phyloP scores from a whole-genome alignment of 2,329 filamentous ascomycete species.

The Metarhizium brunneum region DNA sequence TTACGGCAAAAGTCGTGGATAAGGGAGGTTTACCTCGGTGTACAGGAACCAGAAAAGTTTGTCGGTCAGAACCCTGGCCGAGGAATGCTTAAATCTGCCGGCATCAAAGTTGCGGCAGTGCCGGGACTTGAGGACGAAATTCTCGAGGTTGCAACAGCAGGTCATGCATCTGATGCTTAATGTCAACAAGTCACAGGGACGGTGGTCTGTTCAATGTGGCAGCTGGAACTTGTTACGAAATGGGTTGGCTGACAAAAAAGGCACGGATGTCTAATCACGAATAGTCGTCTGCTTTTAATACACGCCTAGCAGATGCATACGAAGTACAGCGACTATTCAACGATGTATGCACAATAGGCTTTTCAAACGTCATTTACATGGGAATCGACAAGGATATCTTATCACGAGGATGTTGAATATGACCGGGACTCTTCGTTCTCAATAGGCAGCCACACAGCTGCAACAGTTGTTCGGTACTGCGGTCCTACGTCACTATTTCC shows the following conservation, averaged over 20 bases:
- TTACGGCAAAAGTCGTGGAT: slow-evolving; percentile 54
- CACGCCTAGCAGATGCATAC: background rate
- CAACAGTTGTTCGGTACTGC: background rate
- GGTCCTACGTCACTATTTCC: background rate
- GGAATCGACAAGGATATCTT: background rate
- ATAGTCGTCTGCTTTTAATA: background rate
- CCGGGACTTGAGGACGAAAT: slow-evolving; percentile 73
- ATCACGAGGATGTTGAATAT: background rate
- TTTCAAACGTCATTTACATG: background rate
- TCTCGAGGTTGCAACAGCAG: slow-evolving; percentile 70
- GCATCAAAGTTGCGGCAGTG: slow-evolving; percentile 66
- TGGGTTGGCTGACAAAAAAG: no score
- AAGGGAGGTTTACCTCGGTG: slow-evolving; percentile 74
- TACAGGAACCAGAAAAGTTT: slow-evolving; percentile 84
- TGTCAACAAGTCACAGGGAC: background rate
- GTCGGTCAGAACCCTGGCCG: slow-evolving; percentile 73
- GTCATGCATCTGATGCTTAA: slow-evolving; percentile 41
- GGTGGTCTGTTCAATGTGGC: background rate
- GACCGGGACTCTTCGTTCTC: background rate
- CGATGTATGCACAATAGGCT: background rate
- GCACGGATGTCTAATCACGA: no score
- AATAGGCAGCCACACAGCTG: background rate
- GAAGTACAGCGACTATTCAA: background rate
- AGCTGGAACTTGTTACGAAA: background rate
- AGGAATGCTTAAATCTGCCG: slow-evolving; percentile 57